Percentiles rank a stretch among this genome's conserved stretches.
phyloP scores from a whole-genome alignment of 805 yeast species.

The Saturnispora silvae region DNA sequence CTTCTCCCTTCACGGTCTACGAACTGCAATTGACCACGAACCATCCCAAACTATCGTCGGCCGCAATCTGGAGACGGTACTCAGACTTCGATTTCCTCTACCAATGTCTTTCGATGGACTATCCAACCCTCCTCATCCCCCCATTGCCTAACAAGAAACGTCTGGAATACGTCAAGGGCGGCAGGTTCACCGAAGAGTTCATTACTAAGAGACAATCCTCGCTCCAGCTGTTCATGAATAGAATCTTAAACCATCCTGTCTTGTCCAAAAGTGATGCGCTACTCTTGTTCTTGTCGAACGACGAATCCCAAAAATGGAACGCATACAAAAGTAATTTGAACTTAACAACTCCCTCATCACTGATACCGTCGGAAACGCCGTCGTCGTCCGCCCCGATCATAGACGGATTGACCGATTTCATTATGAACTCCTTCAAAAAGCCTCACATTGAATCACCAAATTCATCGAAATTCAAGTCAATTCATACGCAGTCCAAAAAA shows the following conservation, averaged over 20 bases:
- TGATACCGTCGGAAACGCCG: neutral
- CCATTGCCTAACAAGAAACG: conserved; percentile 91
- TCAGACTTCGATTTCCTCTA: conserved; percentile 77
- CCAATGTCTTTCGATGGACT: conserved; percentile 64
- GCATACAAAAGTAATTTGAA: conserved; percentile 47
- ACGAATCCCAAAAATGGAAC: conserved; percentile 47
- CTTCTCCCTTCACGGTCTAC: conserved; percentile 69
- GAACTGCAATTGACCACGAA: conserved; percentile 53
- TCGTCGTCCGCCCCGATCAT: conserved; percentile 13
- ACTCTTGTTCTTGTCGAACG: conserved; percentile 58
- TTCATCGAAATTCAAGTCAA: conserved; percentile 70
- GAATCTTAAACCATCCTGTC: conserved; percentile 65
- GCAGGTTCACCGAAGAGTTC: conserved; percentile 76
- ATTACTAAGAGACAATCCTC: conserved; percentile 76
- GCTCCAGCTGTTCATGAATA: conserved; percentile 60
- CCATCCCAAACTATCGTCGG: conserved; percentile 42
- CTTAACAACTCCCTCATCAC: conserved; percentile 8
- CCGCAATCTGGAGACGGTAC: conserved; percentile 64
- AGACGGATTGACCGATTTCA: conserved; percentile 81
- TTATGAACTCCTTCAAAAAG: conserved; percentile 88
- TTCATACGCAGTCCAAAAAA: conserved; percentile 72
- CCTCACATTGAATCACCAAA: conserved; percentile 43
- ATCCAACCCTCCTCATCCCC: conserved; percentile 79
- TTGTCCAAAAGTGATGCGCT: conserved; percentile 61
- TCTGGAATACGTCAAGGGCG: conserved; percentile 87